Evolutionary conservation across 176 grass and related monocot genomes (phyloP).

Genomic region (Phoenix roebelenii): DNA sequence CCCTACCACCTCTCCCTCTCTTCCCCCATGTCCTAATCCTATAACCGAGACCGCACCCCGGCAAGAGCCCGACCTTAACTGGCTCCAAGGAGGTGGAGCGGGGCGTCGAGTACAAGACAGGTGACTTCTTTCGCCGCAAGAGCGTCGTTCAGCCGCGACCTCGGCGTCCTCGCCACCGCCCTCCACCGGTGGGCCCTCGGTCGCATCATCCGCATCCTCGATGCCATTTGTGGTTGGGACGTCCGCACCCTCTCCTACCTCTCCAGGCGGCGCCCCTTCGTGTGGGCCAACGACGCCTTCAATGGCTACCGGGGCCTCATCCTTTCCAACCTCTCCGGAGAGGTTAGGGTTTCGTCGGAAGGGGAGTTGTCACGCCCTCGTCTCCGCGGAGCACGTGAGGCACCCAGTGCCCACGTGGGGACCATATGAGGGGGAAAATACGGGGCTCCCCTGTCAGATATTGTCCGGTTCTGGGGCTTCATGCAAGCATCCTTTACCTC

Average conservation of each 20-base stretch:
- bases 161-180: conserved; percentile 54
- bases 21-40: neutral
- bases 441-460: too few relatives aligned
- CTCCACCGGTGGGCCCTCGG: conserved; percentile 24
- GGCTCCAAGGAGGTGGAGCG: conserved; percentile 47
- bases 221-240: conserved; percentile 77
- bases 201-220: conserved; percentile 42
- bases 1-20: neutral
- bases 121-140: conserved; percentile 73
- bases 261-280: conserved; percentile 60
- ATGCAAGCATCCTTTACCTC: too few relatives aligned
- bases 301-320: conserved; percentile 55
- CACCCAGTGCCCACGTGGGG: too few relatives aligned
- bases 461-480: too few relatives aligned
- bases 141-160: conserved; percentile 57
- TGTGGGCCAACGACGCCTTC: conserved; percentile 96
- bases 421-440: too few relatives aligned
- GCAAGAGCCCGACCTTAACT: neutral
- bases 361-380: too few relatives aligned
- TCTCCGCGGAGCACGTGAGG: too few relatives aligned
- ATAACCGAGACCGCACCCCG: too few relatives aligned
- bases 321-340: conserved; percentile 37
- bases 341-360: neutral
- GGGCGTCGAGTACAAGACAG: conserved; percentile 56
- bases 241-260: conserved; percentile 65